Evolutionary conservation across 805 yeast genomes (phyloP), one percentile per base, ranked within the genome.

Genomic region (Ogataea methylovora): DNA sequence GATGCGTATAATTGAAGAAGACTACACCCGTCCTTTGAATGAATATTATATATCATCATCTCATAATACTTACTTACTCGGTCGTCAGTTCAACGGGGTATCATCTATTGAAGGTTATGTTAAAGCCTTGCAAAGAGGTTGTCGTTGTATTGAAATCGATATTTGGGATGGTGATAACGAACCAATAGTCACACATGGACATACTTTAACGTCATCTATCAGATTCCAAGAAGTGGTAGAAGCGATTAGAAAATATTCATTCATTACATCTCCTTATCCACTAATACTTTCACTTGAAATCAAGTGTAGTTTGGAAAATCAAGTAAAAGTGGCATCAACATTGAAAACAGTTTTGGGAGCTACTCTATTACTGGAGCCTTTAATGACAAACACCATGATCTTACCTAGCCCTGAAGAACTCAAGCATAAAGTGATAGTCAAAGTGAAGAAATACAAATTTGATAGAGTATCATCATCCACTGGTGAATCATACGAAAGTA

Each of bases 81-180:
- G 98, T 0, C 67, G 92, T 25, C 98, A 92, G 51, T 71, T 84
- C 13, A 95, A 79, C 2, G 95, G 92, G 15, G 78, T 73, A 3
- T 81, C 96, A 0, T 85, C 97, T 0, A 76, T 86, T 2, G 97
- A 90, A 50, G 94, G 94, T 0, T 92, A 92, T 46, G 77, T 86
- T 13, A 73, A 82, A 33, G 92, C 85, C 0, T 61, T 92, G 32
- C 96, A 87, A 52, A 72, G 87, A 35, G 97, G 98, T 1, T 92
- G 97, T 48, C 67, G 96, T 29, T 88, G 96, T 42, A 67, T 92
- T n/a, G 99, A 92, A 51, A 76, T 92, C 27, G 99, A 92, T 56
- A 67, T 92, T 15, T 92, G 98, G 98, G 95, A 90, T 60, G 84
- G 60, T 4, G 57, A 52, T 11, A 56, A 60, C 10, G 88, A 81